These are phyloP conservation scores for Malus hybrid DNA, from an alignment of 331 rosid genomes.

Conservation along the genomic window DNA sequence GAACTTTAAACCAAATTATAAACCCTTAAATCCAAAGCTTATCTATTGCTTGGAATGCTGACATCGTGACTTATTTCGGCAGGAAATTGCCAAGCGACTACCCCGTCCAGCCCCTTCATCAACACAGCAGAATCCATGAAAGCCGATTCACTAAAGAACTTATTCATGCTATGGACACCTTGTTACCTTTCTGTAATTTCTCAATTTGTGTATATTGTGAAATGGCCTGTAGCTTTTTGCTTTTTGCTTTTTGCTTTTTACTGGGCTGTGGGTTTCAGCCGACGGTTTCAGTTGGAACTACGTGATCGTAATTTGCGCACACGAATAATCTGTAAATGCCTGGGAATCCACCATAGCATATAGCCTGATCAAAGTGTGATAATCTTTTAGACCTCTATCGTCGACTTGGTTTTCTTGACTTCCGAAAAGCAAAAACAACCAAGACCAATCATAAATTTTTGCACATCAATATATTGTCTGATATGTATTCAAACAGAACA, in stretches of 20 bases:
- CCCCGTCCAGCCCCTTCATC: slow-evolving; percentile 35
- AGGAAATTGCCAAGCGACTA: slow-evolving; percentile 51
- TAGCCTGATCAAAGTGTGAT: background rate
- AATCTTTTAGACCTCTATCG: background rate
- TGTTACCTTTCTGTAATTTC: background rate
- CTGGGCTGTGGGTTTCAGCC: background rate
- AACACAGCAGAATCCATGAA: slow-evolving; percentile 9
- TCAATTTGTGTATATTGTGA: slow-evolving; percentile 19
- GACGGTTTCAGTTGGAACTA: background rate
- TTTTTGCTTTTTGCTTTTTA: background rate
- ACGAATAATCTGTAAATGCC: background rate
- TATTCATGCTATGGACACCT: background rate
- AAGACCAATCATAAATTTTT: too few species aligned
- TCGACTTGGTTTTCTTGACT: too few species aligned
- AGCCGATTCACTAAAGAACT: background rate
- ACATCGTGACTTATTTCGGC: background rate
- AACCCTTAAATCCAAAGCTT: background rate
- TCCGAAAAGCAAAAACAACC: too few species aligned
- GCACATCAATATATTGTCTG: too few species aligned
- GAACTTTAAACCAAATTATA: background rate
- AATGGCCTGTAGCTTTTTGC: background rate
- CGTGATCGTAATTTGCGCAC: background rate
- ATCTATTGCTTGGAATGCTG: background rate
- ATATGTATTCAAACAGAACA: too few species aligned
- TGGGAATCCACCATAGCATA: background rate